phyloP scores from a whole-genome alignment of 306 rosid species.

The Arachis stenosperma region DNA sequence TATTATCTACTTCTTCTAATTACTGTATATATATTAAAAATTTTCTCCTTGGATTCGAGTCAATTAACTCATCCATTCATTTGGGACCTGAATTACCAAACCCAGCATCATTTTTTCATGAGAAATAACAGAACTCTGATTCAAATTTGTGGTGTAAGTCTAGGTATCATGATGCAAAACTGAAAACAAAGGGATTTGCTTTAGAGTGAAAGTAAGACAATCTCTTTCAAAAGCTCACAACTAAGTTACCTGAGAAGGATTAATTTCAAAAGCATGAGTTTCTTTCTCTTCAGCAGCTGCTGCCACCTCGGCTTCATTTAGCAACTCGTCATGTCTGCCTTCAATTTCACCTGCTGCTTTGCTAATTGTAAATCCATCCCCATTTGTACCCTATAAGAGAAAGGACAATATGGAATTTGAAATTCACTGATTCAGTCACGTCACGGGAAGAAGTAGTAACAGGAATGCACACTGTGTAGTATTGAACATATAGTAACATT shows the following conservation, averaged over 20 bases:
- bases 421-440: conserved; percentile 7
- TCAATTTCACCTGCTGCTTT: conserved; percentile 80
- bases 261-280: conserved; percentile 85
- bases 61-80: not conserved
- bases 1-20: not conserved
- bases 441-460: not conserved
- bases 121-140: not conserved
- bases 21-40: not conserved
- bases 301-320: conserved; percentile 85
- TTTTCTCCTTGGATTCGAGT: not conserved
- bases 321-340: conserved; percentile 70
- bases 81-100: conserved; percentile 2
- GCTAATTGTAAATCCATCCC: conserved; percentile 87
- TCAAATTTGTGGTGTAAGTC: conserved; percentile 10
- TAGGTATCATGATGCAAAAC: conserved; percentile 6
- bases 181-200: not conserved
- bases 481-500: not conserved
- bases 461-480: conserved; percentile 25
- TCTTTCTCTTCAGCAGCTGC: conserved; percentile 94
- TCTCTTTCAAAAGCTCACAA: conserved; percentile 24
- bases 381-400: conserved; percentile 58
- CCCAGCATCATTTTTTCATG: conserved; percentile 14
- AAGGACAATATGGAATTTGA: conserved; percentile 19
- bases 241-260: conserved; percentile 73
- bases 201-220: not conserved